These are phyloP conservation scores for Pythium insidiosum DNA, from an alignment of 352 stramenopile species.

Conservation along the genomic window DNA sequence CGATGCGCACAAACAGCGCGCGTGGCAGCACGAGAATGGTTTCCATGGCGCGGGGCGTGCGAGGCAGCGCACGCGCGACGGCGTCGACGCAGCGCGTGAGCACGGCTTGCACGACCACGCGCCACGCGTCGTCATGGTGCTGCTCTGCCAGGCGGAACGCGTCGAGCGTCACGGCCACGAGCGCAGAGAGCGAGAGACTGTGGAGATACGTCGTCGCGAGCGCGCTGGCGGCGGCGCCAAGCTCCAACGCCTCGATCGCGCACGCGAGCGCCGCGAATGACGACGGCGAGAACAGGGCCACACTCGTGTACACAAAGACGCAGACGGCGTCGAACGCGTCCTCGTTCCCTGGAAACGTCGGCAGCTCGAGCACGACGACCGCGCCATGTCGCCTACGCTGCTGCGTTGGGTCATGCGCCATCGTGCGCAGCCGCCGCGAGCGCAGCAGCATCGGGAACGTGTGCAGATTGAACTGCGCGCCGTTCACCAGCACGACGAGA, in stretches of 20 bases:
- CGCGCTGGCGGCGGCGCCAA: constrained; percentile 26
- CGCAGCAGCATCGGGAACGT: constrained; percentile 59
- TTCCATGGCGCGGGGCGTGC: neutral
- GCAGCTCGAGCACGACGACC: constrained; percentile 36
- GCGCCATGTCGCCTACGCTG: too few species aligned
- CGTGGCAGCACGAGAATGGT: constrained; percentile 8
- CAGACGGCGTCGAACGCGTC: constrained; percentile 56
- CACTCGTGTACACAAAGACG: constrained; percentile 60
- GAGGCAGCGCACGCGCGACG: constrained; percentile 3
- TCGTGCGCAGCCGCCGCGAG: constrained; percentile 30
- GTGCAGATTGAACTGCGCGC: constrained; percentile 67
- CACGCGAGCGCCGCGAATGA: constrained; percentile 24
- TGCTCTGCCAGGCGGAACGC: constrained; percentile 4
- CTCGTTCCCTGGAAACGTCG: constrained; percentile 40
- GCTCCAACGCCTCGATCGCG: constrained; percentile 34
- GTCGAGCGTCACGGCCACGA: neutral
- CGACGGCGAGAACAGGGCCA: constrained; percentile 20
- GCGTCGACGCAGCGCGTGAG: constrained; percentile 8
- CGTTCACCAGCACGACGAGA: constrained; percentile 49
- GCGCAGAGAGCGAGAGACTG: constrained; percentile 1
- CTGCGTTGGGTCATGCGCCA: too few species aligned
- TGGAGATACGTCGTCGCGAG: constrained; percentile 21
- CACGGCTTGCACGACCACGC: constrained; percentile 7
- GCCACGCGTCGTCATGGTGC: constrained; percentile 2
- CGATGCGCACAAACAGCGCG: constrained; percentile 16